Percentiles rank a stretch among this genome's conserved stretches.
phyloP scores from a whole-genome alignment of 176 grass and related monocot genomes.

The bread wheat (Triticum aestivum) region IWGSC_CS_RefSeq_v2.1 NC_057800.1:457368025-457368524 shows the following conservation, averaged over 20 bases:
- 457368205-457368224: background rate
- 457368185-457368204: constrained; percentile 77
- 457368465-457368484: background rate
- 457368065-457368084: constrained; percentile 49
- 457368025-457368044: background rate
- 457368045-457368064: background rate
- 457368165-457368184: constrained; percentile 87
- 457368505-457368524: background rate
- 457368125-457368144: constrained; percentile 85
- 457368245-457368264: background rate
- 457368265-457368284: background rate
- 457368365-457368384: too few relatives aligned
- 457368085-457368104: constrained; percentile 93
- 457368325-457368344: background rate
- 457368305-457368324: background rate
- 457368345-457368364: background rate
- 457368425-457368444: background rate
- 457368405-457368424: background rate
- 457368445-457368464: background rate
- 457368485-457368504: background rate
- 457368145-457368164: constrained; percentile 70
- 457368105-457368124: constrained; percentile 88
- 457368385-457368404: background rate
- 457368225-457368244: background rate
- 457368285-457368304: too few relatives aligned